These are phyloP conservation scores for Apiospora sp. DNA, from an alignment of 2,329 filamentous ascomycete species.

Conservation along the genomic window DNA sequence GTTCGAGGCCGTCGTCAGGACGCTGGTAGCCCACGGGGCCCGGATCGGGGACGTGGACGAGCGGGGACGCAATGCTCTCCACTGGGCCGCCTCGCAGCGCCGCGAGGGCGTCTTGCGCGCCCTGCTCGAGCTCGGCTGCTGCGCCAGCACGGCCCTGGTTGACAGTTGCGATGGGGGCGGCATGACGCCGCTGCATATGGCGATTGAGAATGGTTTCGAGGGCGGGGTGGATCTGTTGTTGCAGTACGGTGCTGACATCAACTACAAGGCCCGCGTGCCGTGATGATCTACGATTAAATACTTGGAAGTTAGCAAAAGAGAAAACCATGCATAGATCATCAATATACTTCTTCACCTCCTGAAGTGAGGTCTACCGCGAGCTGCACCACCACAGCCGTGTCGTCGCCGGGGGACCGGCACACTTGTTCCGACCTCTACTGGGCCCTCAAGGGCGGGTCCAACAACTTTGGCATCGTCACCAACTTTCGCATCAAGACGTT, in stretches of 20 bases:
- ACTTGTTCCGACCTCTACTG: background rate
- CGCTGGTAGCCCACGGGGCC: background rate
- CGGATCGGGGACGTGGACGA: background rate
- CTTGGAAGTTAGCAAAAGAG: too few species aligned
- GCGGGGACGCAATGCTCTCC: background rate
- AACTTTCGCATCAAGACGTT: constrained; percentile 40
- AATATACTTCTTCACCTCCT: background rate
- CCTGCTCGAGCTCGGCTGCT: too few species aligned
- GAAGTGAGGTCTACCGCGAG: too few species aligned
- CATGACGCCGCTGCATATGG: too few species aligned
- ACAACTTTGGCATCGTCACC: constrained; percentile 39
- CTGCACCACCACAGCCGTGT: too few species aligned
- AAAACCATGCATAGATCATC: background rate
- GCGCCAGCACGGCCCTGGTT: too few species aligned
- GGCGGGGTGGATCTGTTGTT: too few species aligned
- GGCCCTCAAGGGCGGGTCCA: constrained; percentile 8
- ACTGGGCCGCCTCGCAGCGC: background rate
- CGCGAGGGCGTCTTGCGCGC: background rate
- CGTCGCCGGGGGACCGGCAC: background rate
- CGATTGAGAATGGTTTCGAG: too few species aligned
- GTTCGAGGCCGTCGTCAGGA: background rate
- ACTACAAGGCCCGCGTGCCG: too few species aligned
- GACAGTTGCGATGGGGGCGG: too few species aligned
- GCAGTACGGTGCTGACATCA: too few species aligned
- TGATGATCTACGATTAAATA: too few species aligned